A percentile compares a stretch with the other conserved stretches of the same genome.
These are phyloP conservation scores for Ceriops zippeliana DNA, from an alignment of 345 rosid genomes.

Conservation along the genomic window DNA sequence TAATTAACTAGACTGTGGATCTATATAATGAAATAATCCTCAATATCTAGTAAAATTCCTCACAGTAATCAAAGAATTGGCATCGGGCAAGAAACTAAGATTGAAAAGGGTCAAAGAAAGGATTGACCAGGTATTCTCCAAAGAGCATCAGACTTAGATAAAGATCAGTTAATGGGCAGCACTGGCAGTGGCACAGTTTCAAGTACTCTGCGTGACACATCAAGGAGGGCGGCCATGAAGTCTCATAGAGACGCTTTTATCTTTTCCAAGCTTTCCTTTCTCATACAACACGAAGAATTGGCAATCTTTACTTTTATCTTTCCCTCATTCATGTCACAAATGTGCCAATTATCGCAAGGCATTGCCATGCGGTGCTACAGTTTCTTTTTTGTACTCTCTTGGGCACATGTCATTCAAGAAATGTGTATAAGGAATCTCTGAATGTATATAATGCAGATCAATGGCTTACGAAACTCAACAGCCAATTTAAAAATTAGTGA, in stretches of 20 bases:
- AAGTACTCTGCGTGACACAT: constrained; percentile 5
- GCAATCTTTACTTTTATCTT: constrained; percentile 23
- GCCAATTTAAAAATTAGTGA: no score
- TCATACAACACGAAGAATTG: constrained; percentile 19
- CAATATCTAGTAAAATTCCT: no score
- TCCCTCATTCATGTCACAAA: constrained; percentile 16
- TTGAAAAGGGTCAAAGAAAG: not conserved
- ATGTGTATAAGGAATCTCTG: not conserved
- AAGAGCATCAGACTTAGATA: no score
- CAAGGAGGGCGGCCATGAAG: constrained; percentile 11
- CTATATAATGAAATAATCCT: no score
- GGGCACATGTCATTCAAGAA: constrained; percentile 1
- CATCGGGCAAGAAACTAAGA: not conserved
- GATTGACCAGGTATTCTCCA: no score
- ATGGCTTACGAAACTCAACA: no score
- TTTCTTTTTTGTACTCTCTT: constrained; percentile 3
- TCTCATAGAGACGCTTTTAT: not conserved
- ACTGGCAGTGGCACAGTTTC: constrained; percentile 1
- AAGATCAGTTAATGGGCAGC: not conserved
- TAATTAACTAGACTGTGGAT: no score
- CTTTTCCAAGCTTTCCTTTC: constrained; percentile 27
- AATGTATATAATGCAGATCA: not conserved
- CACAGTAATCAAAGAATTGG: no score
- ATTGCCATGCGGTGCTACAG: constrained; percentile 5
- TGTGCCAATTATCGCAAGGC: constrained; percentile 9